Evolutionary conservation across 106 monocot genomes (phyloP), one percentile per base, ranked within the genome.

Genomic region (Platanthera zijinensis): DNA sequence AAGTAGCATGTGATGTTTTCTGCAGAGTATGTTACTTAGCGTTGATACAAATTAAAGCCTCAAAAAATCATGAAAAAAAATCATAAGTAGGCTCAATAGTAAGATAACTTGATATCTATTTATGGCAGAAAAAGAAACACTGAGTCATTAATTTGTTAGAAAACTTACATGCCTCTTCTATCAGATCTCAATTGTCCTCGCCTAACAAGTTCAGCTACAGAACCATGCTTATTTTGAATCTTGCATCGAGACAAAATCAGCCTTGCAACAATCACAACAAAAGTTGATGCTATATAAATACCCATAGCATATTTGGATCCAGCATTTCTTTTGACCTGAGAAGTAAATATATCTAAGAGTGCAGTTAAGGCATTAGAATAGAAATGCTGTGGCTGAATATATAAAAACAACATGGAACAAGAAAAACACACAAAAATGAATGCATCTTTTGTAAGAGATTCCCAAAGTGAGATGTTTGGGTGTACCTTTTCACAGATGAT

Each of bases 91-190:
- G 11, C 11, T 32, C 32, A 66, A 10, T 11, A 66, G 32, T 66
- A 30, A 10, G 11, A 66, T 70, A 48, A 70, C 48, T 70, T 48
- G 46, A 32, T 32, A 3, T 66, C 70, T 47, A 48, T 48, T 8
- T 47, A 15, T 70, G 15, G 4, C 17, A 70, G n/a, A 48, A 70
- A 70, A 0, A 47, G 17, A 70, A 70, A 70, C 25, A 48, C 5
- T 15, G 48, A 11, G 48, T 47, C 45, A 48, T 17, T 70, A 70
- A n/a, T 46, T 48, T 67, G 32, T 46, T 30, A 12, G 51, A 72
- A 57, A 79, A 92, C 92, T 77, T 92, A 96, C 95, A 87, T 87
- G 89, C 90, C 89, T 91, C 96, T 86, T 87, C 90, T 91, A 81
- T 89, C 87, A 66, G 96, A 88, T 88, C 86, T 89, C 77, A 97